Base-by-base conservation (phyloP, 2,329 filamentous ascomycete species). In the Cladosporium sp. region DNA sequence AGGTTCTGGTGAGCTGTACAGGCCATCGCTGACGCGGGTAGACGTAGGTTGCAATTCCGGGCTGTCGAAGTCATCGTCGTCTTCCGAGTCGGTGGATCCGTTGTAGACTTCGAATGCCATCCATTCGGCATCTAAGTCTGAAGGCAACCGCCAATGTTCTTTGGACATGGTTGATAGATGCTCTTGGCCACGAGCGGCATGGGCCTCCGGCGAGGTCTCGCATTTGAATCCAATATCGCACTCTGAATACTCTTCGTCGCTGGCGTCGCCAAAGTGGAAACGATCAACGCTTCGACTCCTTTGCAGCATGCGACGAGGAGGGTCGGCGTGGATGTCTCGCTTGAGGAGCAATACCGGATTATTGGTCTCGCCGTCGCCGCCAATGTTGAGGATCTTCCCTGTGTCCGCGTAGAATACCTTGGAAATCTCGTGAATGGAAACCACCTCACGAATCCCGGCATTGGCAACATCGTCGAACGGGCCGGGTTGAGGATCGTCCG, bases 341-440 rank as follows among this genome's bases (percentile, higher is more conserved):
- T 91, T 92, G 40, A 94, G 71, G 0, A 94, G 73, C 1, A 94
- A 75, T 1, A 93, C 84, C 0, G 90, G 88, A 58, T 85, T 90
- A 66, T 88, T 90, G 2, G 82, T 81, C 63, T 87, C 86, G 13
- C 81, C 83, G 22, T 87, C 83, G 2, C 75, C 80, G 13, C 86
- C 86, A 56, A 97, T 91, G 60, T 96, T 96, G 24, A 97, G 78
- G 9, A 97, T 90, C 64, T 90, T 90, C 17, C 91, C 91, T 0
- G 90, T 95, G 64, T 96, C 90, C 1, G 91, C 91, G 67, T 96
- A 97, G 73, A 96, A 96, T 32, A 96, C 90, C 68, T 95, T 96
- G 5, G 91, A 89, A 4, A 96, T 82, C 66, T 90, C 83, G 67
- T 90, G 85, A 19, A 90, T 82, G 1, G 87, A 87, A 15, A 90